Base-by-base conservation (phyloP, 805 yeast genomes). In the Metschnikowia dekortorum region DNA sequence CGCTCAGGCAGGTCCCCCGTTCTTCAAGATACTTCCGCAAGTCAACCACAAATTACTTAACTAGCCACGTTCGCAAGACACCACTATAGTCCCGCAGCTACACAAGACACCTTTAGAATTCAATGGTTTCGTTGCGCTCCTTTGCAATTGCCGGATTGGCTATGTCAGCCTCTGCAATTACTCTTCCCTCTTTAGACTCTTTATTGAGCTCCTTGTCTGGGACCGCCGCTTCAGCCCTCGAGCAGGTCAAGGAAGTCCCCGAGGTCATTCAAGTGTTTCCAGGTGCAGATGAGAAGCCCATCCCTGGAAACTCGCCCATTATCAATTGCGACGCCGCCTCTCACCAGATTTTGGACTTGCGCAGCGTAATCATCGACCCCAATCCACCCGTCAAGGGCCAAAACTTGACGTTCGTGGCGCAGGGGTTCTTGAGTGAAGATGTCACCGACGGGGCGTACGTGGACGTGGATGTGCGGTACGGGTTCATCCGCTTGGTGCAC, bases 221-320 rank as follows among this genome's bases (percentile, higher is more conserved):
- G 11, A 30, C 53, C 9, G 51, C 45, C 10, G 48, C 44, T 18
- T 43, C 50, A 8, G 46, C 37, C 33, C 46, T 44, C 33, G 34
- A 34, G 33, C 32, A 26, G 39, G n/a, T 43, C 32, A 34, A 36
- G 40, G 52, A 42, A 8, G 34, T 43, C 6, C 48, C 51, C 10
- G 44, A 52, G n/a, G 39, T 51, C 28, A 51, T 53, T 28, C 38
- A 48, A 30, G 49, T 53, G 4, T 53, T 55, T 26, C 64, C 66
- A 6, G 56, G 50, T 30, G 60, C 58, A 11, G 70, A 70, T 52
- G 79, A 79, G 34, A 79, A 78, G 59, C 96, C 96, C 6, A 82
- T 92, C 37, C 95, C 96, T 1, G 99, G 99, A 6, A 89, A 82
- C 55, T 86, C 97, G 1, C 98, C 98, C 14, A 75, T 94, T 33